Evolutionary conservation across 106 monocot species (phyloP).

Genomic region (Acanthochlamys bracteata): DNA sequence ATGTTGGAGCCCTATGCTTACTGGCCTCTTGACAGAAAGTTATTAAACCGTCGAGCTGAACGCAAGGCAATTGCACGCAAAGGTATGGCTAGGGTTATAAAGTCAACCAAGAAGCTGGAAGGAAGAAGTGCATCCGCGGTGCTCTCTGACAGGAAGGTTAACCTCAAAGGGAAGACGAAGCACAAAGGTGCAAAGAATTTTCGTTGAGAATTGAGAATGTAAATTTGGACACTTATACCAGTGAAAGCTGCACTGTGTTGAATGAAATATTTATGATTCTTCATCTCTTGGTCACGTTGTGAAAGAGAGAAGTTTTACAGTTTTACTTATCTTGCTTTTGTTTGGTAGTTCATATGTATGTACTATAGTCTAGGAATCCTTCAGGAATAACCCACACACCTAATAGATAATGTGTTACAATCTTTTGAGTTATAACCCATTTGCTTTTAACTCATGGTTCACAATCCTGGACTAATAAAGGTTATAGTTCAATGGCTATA

Average conservation of each 20-base stretch:
- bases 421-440: too few relatives aligned
- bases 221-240: background rate
- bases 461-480: too few relatives aligned
- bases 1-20: conserved; percentile 96
- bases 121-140: conserved; percentile 61
- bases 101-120: conserved; percentile 49
- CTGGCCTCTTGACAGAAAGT: conserved; percentile 90
- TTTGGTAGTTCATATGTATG: too few relatives aligned
- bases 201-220: background rate
- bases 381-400: too few relatives aligned
- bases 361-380: too few relatives aligned
- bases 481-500: too few relatives aligned
- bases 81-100: conserved; percentile 82
- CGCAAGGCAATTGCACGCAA: conserved; percentile 67
- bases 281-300: too few relatives aligned
- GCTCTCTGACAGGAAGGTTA: conserved; percentile 23
- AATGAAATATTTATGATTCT: too few relatives aligned
- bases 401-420: too few relatives aligned
- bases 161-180: conserved; percentile 25
- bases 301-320: too few relatives aligned
- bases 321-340: too few relatives aligned
- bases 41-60: conserved; percentile 66
- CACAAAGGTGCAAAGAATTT: background rate
- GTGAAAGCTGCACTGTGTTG: background rate
- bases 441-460: too few relatives aligned